phyloP scores from a whole-genome alignment of 2,329 filamentous ascomycete genomes.

The Ascochyta rabiei region DNA sequence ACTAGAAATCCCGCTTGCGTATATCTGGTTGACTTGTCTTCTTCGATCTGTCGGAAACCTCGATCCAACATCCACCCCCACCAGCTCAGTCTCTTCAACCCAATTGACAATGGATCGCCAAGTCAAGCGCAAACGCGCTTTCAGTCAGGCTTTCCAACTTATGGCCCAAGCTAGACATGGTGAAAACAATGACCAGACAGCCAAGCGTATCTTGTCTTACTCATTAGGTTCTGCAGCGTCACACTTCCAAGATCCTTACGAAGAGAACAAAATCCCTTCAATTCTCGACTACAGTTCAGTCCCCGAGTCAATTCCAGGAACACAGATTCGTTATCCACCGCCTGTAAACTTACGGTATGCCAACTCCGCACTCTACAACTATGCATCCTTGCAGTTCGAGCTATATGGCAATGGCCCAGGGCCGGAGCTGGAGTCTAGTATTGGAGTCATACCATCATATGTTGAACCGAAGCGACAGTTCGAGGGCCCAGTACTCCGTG shows the following conservation, averaged over 20 bases:
- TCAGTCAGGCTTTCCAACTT: conserved; percentile 24
- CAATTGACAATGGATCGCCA: conserved; percentile 7
- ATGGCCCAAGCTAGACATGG: not conserved
- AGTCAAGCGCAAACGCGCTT: conserved; percentile 23
- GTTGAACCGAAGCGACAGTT: not conserved
- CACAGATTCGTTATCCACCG: conserved; percentile 1
- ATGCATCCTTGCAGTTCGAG: not conserved
- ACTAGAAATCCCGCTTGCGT: not conserved
- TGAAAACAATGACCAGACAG: not conserved
- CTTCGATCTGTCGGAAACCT: not conserved
- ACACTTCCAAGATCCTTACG: not conserved
- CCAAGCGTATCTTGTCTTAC: conserved; percentile 5
- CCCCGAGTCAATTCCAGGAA: not conserved
- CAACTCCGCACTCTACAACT: not conserved
- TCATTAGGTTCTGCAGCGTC: not conserved
- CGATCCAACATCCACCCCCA: not conserved
- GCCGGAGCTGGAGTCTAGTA: not conserved
- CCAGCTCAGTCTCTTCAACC: not conserved
- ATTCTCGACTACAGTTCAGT: not conserved
- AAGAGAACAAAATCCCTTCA: conserved; percentile 9
- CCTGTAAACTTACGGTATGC: not conserved
- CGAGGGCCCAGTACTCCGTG: not conserved
- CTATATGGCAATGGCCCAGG: not conserved
- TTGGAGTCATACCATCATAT: not conserved
- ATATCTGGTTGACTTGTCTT: not conserved